Conservation (phyloP, 805 yeast species). For the Suhomyces sp. region DNA sequence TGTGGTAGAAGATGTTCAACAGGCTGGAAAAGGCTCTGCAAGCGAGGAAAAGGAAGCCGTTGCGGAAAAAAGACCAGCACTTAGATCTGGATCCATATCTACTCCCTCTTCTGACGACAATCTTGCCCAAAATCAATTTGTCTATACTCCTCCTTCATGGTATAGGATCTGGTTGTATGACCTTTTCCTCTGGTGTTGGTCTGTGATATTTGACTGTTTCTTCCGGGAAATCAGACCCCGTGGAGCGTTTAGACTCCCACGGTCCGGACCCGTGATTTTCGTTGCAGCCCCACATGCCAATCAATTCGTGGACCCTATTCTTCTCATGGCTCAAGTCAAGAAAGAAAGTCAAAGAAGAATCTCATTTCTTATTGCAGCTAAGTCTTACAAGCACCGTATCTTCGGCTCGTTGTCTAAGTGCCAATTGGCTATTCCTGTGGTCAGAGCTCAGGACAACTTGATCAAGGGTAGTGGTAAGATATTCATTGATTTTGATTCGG, state of each 20-base stretch:
- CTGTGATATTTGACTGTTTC: constrained; percentile 55
- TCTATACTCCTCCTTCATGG: too few species aligned
- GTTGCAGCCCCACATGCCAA: constrained; percentile 99
- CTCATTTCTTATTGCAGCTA: constrained; percentile 82
- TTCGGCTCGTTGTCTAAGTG: constrained; percentile 76
- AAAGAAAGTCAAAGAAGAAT: constrained; percentile 65
- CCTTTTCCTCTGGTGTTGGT: constrained; percentile 36
- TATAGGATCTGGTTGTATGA: constrained; percentile 32
- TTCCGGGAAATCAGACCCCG: constrained; percentile 87
- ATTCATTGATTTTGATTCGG: constrained; percentile 47
- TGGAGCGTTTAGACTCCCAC: constrained; percentile 74
- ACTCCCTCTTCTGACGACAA: too few species aligned
- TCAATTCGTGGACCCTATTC: constrained; percentile 80
- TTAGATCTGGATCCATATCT: too few species aligned
- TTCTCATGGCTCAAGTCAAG: constrained; percentile 79
- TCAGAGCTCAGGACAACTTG: constrained; percentile 87
- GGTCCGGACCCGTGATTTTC: constrained; percentile 79
- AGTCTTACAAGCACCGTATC: constrained; percentile 60
- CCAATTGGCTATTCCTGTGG: constrained; percentile 86
- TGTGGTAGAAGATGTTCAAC: too few species aligned
- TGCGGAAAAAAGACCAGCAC: too few species aligned
- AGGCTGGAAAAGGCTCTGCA: too few species aligned
- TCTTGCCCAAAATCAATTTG: too few species aligned
- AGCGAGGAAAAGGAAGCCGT: too few species aligned
- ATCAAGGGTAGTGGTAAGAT: constrained; percentile 66